These are phyloP conservation scores for Osmanthus fragrans DNA, from an alignment of 257 asterid species.

Conservation along the genomic window DNA sequence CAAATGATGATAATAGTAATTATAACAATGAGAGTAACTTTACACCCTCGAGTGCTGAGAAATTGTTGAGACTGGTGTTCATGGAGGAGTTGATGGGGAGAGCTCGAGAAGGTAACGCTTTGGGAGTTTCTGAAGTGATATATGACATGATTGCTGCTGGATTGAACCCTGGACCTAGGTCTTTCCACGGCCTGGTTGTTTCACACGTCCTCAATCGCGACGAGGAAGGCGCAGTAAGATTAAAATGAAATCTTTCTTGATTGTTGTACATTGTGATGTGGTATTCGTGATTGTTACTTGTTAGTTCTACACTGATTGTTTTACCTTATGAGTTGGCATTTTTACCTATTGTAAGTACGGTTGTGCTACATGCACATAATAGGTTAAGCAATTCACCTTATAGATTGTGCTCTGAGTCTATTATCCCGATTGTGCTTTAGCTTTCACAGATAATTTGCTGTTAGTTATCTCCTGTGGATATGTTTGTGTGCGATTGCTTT, in stretches of 20 bases:
- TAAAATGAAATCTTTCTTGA: neutral
- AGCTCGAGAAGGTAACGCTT: slow-evolving; percentile 62
- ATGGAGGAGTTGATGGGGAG: slow-evolving; percentile 93
- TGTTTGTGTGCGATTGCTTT: neutral
- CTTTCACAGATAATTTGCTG: neutral
- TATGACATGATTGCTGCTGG: slow-evolving; percentile 99
- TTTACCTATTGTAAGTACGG: neutral
- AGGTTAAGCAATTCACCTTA: neutral
- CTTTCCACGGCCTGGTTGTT: slow-evolving; percentile 88
- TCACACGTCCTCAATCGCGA: slow-evolving; percentile 78
- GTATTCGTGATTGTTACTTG: neutral
- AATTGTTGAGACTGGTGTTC: slow-evolving; percentile 76
- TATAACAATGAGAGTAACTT: slow-evolving; percentile 33
- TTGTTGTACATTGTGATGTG: neutral
- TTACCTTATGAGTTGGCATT: neutral
- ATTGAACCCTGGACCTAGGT: slow-evolving; percentile 86
- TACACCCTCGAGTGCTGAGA: slow-evolving; percentile 81
- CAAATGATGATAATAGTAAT: slow-evolving; percentile 48
- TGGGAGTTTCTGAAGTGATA: slow-evolving; percentile 83
- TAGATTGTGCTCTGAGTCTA: neutral
- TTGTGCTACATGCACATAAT: no score
- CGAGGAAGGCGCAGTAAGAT: slow-evolving; percentile 79
- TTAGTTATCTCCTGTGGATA: neutral
- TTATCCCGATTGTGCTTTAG: neutral
- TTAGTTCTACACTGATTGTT: neutral